phyloP scores from a whole-genome alignment of 2,329 filamentous ascomycete genomes.

The Fusarium sp. region DNA sequence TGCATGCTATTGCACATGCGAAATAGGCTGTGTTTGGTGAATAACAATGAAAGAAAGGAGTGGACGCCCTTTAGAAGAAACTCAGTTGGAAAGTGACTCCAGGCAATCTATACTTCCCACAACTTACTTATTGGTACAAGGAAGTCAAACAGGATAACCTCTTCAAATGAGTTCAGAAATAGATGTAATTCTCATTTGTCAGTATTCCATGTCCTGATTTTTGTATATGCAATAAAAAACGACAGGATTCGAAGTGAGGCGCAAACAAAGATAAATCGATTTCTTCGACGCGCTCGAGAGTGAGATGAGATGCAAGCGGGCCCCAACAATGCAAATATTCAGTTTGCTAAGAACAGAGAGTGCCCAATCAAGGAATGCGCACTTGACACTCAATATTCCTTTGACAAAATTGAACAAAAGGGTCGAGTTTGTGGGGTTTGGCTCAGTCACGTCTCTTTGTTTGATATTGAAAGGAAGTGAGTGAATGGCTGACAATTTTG shows the following conservation, averaged over 20 bases:
- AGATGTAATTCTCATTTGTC: background rate
- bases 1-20: slow-evolving; percentile 26
- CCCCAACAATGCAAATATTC: slow-evolving; percentile 7
- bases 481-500: slow-evolving; percentile 11
- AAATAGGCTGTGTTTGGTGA: background rate
- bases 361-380: background rate
- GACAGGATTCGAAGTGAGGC: background rate
- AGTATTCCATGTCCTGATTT: background rate
- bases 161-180: background rate
- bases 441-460: slow-evolving; percentile 11
- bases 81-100: background rate
- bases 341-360: slow-evolving; percentile 5
- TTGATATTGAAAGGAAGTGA: background rate
- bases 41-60: background rate
- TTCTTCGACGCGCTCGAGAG: slow-evolving; percentile 7
- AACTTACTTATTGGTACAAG: background rate
- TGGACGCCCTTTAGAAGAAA: background rate
- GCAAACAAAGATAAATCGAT: background rate
- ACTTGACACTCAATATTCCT: background rate
- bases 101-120: background rate
- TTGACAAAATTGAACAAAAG: slow-evolving; percentile 1
- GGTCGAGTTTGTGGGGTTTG: background rate
- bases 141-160: background rate
- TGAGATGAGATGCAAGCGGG: background rate
- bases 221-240: background rate